phyloP scores from a whole-genome alignment of 495 filamentous ascomycete species.

The Penicillium lagena region DNA sequence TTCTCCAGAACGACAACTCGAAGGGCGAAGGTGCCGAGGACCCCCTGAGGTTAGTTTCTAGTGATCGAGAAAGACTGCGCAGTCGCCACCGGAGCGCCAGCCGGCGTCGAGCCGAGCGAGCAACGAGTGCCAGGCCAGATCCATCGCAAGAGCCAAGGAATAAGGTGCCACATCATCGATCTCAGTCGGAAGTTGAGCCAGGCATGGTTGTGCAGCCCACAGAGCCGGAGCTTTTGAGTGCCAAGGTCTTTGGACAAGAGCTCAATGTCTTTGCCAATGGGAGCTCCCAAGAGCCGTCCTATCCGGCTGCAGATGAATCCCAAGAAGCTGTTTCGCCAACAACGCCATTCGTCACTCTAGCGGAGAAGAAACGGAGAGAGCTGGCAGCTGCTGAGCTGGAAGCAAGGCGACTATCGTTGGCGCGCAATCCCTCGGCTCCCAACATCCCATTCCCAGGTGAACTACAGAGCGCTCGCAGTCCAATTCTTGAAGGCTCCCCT shows the following conservation, averaged over 20 bases:
- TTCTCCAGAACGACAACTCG: conserved; percentile 25
- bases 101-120: conserved; percentile 41
- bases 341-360: conserved; percentile 20
- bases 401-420: conserved; percentile 75
- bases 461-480: conserved; percentile 26
- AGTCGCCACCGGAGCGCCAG: conserved; percentile 49
- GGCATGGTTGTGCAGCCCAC: conserved; percentile 15
- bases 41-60: conserved; percentile 53
- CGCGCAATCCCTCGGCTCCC: conserved; percentile 69
- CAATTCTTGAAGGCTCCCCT: conserved; percentile 22
- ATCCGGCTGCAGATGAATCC: conserved; percentile 12
- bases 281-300: conserved; percentile 12
- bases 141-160: conserved; percentile 39
- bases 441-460: conserved; percentile 76
- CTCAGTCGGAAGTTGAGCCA: conserved; percentile 41
- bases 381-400: conserved; percentile 80
- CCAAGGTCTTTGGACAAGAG: conserved; percentile 18
- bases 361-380: conserved; percentile 56
- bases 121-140: conserved; percentile 38
- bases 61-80: conserved; percentile 56
- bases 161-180: conserved; percentile 10
- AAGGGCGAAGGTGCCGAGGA: conserved; percentile 41
- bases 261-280: conserved; percentile 3
- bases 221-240: conserved; percentile 11
- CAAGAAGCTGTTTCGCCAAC: conserved; percentile 18